Conservation (phyloP, 2,329 filamentous ascomycete species). For the Simplicillium sp. region DNA sequence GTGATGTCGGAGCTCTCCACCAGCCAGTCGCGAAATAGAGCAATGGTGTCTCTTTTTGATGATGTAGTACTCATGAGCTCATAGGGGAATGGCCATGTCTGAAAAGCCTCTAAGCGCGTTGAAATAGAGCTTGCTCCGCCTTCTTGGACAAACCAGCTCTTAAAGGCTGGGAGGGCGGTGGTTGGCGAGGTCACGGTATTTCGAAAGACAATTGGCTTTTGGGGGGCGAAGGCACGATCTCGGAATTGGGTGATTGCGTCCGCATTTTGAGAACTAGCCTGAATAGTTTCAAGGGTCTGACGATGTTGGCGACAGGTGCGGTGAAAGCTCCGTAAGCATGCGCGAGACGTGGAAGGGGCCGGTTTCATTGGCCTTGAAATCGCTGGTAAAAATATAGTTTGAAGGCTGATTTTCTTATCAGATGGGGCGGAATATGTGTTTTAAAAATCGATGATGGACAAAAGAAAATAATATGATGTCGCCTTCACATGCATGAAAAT, state of each 20-base stretch:
- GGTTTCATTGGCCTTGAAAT: no score
- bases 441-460: no score
- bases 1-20: conserved; percentile 13
- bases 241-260: conserved; percentile 36
- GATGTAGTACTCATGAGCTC: conserved; percentile 22
- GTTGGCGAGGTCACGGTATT: conserved; percentile 19
- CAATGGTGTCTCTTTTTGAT: conserved; percentile 7
- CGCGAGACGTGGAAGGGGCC: no score
- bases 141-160: conserved; percentile 46
- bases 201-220: conserved; percentile 11
- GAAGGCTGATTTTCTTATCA: no score
- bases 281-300: no score
- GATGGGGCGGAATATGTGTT: no score
- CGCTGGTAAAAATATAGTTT: no score
- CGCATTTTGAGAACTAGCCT: conserved; percentile 6
- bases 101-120: conserved; percentile 19
- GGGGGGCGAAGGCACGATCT: conserved; percentile 38
- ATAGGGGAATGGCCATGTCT: conserved; percentile 25
- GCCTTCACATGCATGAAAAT: no score
- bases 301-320: no score
- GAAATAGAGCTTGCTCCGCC: conserved; percentile 10
- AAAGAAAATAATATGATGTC: no score
- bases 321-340: no score
- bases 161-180: conserved; percentile 36
- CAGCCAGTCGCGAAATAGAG: conserved; percentile 19